Evolutionary conservation across 805 yeast genomes (phyloP).

Genomic region (Ogataea glucozyma): DNA sequence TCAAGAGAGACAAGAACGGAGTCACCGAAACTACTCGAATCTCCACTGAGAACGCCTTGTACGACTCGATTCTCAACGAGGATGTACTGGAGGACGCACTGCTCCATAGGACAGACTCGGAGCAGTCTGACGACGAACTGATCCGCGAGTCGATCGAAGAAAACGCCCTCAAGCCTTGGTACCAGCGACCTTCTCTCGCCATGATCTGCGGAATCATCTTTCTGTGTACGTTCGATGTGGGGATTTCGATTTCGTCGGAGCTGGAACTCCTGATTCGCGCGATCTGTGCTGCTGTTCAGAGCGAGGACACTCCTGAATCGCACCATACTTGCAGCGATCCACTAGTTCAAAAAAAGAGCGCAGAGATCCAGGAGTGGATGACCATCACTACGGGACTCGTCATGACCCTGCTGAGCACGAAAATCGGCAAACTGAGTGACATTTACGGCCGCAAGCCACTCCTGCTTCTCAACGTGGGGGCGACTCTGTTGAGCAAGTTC

Average conservation of each 20-base stretch:
- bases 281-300: slow-evolving; percentile 37
- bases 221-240: slow-evolving; percentile 43
- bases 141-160: slow-evolving; percentile 48
- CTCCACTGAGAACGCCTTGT: slow-evolving; percentile 10
- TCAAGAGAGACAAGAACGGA: background rate
- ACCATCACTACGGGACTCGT: slow-evolving; percentile 45
- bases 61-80: slow-evolving; percentile 17
- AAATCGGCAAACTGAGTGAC: slow-evolving; percentile 65
- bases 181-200: slow-evolving; percentile 55
- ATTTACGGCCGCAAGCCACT: slow-evolving; percentile 59
- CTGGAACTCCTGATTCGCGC: slow-evolving; percentile 39
- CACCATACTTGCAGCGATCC: slow-evolving; percentile 38
- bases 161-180: slow-evolving; percentile 47
- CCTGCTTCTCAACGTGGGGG: slow-evolving; percentile 35
- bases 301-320: slow-evolving; percentile 8
- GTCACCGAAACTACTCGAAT: slow-evolving; percentile 3
- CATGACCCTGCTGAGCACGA: slow-evolving; percentile 56
- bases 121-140: slow-evolving; percentile 45
- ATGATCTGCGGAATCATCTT: slow-evolving; percentile 47
- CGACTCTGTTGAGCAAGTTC: slow-evolving; percentile 19
- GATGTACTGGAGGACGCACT: slow-evolving; percentile 44
- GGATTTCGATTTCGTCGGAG: slow-evolving; percentile 42
- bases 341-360: slow-evolving; percentile 44
- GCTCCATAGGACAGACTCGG: slow-evolving; percentile 33
- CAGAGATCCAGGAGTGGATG: slow-evolving; percentile 49